Evolutionary conservation across 129 eudicot genomes (phyloP), one percentile per base, ranked within the genome.

Genomic region (Flaveria ramosissima): DNA sequence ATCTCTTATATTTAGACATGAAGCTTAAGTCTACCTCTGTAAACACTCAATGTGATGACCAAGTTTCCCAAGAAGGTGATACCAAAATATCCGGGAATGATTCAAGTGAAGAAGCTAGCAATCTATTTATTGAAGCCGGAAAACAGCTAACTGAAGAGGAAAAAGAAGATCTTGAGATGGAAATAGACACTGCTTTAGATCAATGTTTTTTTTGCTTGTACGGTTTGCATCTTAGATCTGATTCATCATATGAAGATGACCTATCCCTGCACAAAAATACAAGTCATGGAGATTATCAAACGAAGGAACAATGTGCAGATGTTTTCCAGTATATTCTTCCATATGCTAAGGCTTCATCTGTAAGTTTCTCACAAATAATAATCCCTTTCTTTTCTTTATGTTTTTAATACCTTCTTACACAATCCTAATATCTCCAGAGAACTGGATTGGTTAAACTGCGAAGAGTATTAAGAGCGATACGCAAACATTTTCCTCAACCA

Each of bases 251-350:
- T 74, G 96, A 91, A 82, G 98, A 94, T 60, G 98, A 94, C 77
- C 62, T 91, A 64, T 86, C 84, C 70, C 71, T 69, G 69, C 98
- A 94, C 78, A 89, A 86, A 85, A 94, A 94, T 74, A 94, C 97
- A 69, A 91, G 96, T 79, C 90, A 86, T 15, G 97, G 96, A 53
- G 96, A 94, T 84, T 94, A 91, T 86, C 98, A 94, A 85, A 91
- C 98, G 13, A 94, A 94, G 77, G 98, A 94, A 85, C 98, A 94
- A 80, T 94, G 98, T 83, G 97, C 98, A 13, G 98, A 94, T 70
- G 98, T 94, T 72, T 94, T 94, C 68, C 92, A 86, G 80, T 94
- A 94, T 85, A 87, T 94, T 74, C 88, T 94, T 24, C 97, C 98
- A 32, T 94, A 94, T 77, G 97, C 98, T 3, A 94, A 87, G 84